These are phyloP conservation scores for Phytophthora pluvialis DNA, from an alignment of 352 stramenopile genomes.

Conservation along the genomic window DNA sequence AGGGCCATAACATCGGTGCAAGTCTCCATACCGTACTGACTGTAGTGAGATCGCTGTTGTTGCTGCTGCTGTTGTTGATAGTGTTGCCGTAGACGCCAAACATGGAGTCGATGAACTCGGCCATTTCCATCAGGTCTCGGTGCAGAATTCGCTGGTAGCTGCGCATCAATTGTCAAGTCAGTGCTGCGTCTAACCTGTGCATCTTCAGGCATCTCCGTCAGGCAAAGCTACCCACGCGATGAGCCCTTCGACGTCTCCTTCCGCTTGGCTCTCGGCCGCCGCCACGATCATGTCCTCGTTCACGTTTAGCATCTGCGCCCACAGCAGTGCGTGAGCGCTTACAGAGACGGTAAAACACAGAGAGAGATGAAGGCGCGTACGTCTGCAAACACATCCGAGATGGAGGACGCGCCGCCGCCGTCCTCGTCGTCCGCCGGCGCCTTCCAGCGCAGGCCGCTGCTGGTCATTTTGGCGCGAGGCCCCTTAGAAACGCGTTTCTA, in stretches of 20 bases:
- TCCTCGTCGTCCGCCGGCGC: conserved; percentile 34
- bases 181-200: not conserved
- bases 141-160: conserved; percentile 82
- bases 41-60: not conserved
- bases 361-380: conserved; percentile 31
- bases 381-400: conserved; percentile 73
- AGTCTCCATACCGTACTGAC: conserved; percentile 12
- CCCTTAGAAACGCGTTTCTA: not conserved
- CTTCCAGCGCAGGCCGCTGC: conserved; percentile 20
- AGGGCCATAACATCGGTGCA: not conserved
- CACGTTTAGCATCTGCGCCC: conserved; percentile 64
- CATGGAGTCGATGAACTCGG: conserved; percentile 77
- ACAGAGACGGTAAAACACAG: conserved; percentile 2
- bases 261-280: conserved; percentile 63
- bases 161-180: conserved; percentile 21
- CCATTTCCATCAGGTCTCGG: conserved; percentile 82
- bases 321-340: conserved; percentile 1
- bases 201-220: not conserved
- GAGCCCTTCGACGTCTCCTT: conserved; percentile 55
- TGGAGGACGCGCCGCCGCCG: conserved; percentile 52
- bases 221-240: conserved; percentile 47
- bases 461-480: conserved; percentile 16
- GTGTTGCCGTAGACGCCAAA: conserved; percentile 76
- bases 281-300: conserved; percentile 80
- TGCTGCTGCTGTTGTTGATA: conserved; percentile 12